Evolutionary conservation across 2,329 filamentous ascomycete species (phyloP).

Genomic region (Tolypocladium inflatum): DNA sequence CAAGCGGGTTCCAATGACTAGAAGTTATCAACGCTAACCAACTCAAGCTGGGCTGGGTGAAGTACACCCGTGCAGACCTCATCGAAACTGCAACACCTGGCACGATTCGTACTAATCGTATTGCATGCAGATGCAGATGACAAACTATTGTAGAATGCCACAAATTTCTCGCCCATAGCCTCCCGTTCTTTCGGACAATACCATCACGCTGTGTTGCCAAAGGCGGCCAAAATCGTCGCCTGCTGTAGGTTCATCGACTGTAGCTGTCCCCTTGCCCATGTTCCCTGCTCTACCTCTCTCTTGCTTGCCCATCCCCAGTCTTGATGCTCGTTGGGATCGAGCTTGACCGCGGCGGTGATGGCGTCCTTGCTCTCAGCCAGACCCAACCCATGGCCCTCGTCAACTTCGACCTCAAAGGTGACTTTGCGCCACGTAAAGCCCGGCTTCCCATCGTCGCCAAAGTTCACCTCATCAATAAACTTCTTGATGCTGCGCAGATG

Average conservation of each 20-base stretch:
- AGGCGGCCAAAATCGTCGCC: not conserved
- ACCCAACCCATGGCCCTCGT: not conserved
- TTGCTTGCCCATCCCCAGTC: constrained; percentile 6
- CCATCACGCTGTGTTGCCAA: not conserved
- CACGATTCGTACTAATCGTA: not conserved
- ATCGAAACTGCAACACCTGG: not conserved
- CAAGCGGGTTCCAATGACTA: too few species aligned
- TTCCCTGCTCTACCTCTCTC: not conserved
- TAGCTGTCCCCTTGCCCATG: constrained; percentile 1
- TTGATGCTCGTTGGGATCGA: constrained; percentile 6
- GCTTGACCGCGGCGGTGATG: not conserved
- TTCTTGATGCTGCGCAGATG: not conserved
- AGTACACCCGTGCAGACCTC: not conserved
- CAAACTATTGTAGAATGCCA: not conserved
- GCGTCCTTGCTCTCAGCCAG: not conserved
- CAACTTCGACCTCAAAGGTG: constrained; percentile 4
- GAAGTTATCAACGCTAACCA: not conserved
- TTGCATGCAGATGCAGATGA: not conserved
- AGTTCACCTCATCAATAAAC: constrained; percentile 1
- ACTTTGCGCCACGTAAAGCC: constrained; percentile 5
- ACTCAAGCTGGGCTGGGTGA: not conserved
- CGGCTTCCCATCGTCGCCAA: not conserved
- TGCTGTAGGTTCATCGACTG: not conserved
- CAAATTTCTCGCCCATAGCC: not conserved
- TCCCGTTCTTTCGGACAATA: not conserved